Evolutionary conservation across 352 stramenopile species (phyloP).

Genomic region (Sclerospora graminicola): DNA sequence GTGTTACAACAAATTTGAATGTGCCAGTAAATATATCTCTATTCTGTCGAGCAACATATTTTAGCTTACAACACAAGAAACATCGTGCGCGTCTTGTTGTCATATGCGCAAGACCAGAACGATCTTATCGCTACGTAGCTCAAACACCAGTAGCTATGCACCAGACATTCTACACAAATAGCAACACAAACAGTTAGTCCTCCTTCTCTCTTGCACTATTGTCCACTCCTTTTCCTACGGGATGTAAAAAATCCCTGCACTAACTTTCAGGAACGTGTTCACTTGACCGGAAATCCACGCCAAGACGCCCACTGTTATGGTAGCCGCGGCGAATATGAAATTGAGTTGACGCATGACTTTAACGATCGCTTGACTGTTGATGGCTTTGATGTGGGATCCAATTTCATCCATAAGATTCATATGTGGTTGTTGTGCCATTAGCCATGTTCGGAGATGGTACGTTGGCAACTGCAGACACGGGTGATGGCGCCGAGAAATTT

Average conservation of each 20-base stretch:
- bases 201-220: background rate
- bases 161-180: conserved; percentile 61
- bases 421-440: conserved; percentile 9
- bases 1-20: conserved; percentile 18
- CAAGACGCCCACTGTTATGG: conserved; percentile 54
- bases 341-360: conserved; percentile 72
- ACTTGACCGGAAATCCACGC: conserved; percentile 78
- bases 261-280: conserved; percentile 66
- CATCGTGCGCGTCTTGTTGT: conserved; percentile 80
- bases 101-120: conserved; percentile 74
- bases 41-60: background rate
- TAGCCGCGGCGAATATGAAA: conserved; percentile 59
- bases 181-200: background rate
- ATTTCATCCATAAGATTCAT: conserved; percentile 82
- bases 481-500: conserved; percentile 24
- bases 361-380: conserved; percentile 73
- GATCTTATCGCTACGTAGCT: conserved; percentile 75
- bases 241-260: conserved; percentile 83
- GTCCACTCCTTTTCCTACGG: conserved; percentile 30
- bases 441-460: conserved; percentile 18
- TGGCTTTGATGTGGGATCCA: conserved; percentile 69
- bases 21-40: background rate
- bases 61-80: conserved; percentile 79
- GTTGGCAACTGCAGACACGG: conserved; percentile 20
- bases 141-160: conserved; percentile 62